A percentile compares a stretch with the other conserved stretches of the same genome.
Conservation (phyloP, 768 basidiomycete genomes). For the Trametes cingulata region DNA sequence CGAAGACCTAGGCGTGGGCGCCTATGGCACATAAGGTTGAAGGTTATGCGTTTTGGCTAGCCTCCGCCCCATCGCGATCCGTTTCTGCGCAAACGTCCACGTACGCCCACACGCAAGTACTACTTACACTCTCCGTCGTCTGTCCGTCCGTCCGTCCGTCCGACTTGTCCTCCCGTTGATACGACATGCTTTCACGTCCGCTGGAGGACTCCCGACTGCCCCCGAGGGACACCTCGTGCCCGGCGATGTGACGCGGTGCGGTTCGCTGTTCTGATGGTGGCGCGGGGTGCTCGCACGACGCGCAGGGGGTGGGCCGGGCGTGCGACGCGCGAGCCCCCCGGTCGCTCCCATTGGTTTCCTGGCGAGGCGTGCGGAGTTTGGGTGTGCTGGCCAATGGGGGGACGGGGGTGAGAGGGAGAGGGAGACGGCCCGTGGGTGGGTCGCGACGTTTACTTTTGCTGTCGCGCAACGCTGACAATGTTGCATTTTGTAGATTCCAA, state of each 20-base stretch:
- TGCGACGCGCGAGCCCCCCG: neutral
- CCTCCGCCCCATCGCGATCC: neutral
- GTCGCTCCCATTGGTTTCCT: neutral
- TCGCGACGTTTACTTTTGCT: too few relatives aligned
- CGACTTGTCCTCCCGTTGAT: neutral
- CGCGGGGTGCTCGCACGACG: too few relatives aligned
- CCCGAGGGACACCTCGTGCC: neutral
- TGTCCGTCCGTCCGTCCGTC: neutral
- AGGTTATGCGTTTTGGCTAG: conserved; percentile 5
- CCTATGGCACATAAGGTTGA: conserved; percentile 1
- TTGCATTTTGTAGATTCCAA: too few relatives aligned
- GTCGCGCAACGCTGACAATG: too few relatives aligned
- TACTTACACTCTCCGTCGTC: neutral
- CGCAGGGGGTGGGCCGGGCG: neutral
- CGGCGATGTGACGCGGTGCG: neutral
- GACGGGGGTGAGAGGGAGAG: neutral
- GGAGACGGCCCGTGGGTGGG: neutral
- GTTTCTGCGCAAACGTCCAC: conserved; percentile 1
- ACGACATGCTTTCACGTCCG: neutral
- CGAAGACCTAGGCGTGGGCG: too few relatives aligned
- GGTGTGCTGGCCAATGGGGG: neutral
- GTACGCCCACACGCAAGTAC: too few relatives aligned
- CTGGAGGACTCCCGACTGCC: neutral
- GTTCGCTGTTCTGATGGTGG: conserved; percentile 12
- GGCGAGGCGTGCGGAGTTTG: neutral